Conservation (phyloP, 2,329 filamentous ascomycete genomes). For the Pseudogymnoascus sp. region DNA sequence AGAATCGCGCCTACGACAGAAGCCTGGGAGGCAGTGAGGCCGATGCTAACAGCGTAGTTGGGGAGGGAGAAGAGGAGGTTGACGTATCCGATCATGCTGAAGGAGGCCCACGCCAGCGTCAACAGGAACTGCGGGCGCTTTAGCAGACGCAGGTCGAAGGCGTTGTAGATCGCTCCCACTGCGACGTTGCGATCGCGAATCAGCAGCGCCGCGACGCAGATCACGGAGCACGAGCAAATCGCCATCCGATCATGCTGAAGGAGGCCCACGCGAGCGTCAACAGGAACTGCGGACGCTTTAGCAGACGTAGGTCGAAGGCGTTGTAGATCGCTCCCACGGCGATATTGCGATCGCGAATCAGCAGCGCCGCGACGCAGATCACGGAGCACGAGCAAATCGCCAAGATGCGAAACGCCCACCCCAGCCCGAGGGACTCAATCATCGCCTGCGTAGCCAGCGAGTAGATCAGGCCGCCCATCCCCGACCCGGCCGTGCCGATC, state of each 20-base stretch:
- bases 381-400: neutral
- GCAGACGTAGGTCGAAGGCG: slow-evolving; percentile 18
- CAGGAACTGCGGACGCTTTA: slow-evolving; percentile 27
- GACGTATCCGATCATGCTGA: slow-evolving; percentile 38
- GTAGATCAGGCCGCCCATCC: slow-evolving; percentile 46
- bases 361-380: neutral
- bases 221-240: neutral
- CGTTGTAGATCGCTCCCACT: neutral
- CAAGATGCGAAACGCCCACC: slow-evolving; percentile 48
- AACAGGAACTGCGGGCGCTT: slow-evolving; percentile 28
- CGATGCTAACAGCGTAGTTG: slow-evolving; percentile 37
- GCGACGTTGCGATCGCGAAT: neutral
- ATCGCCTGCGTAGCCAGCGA: slow-evolving; percentile 45
- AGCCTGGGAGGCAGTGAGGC: slow-evolving; percentile 32
- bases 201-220: neutral
- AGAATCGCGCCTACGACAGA: slow-evolving; percentile 34
- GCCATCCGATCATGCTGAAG: slow-evolving; percentile 35
- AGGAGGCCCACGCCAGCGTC: slow-evolving; percentile 34
- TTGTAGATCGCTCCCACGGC: neutral
- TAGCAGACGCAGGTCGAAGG: slow-evolving; percentile 22
- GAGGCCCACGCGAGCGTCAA: slow-evolving; percentile 35
- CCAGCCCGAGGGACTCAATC: slow-evolving; percentile 43
- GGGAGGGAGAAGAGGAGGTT: slow-evolving; percentile 37
- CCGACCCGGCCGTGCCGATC: slow-evolving; percentile 42
- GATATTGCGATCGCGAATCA: neutral